These are phyloP conservation scores for Brassica cretica DNA, from an alignment of 345 rosid species.

Conservation along the genomic window DNA sequence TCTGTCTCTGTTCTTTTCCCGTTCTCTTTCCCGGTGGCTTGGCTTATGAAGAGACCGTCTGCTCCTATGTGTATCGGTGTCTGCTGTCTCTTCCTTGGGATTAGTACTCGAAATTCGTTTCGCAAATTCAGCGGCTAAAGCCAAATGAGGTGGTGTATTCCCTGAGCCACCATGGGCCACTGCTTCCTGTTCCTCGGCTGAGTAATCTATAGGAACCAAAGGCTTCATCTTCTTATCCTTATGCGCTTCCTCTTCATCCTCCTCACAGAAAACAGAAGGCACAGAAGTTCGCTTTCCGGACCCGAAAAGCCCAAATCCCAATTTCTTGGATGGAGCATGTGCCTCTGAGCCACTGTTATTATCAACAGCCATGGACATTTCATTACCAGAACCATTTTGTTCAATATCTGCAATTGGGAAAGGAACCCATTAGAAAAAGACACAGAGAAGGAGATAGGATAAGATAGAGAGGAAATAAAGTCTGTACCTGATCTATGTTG, in stretches of 20 bases:
- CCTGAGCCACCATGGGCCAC: constrained; percentile 63
- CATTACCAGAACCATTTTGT: constrained; percentile 63
- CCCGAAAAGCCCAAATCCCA: constrained; percentile 96
- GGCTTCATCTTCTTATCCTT: constrained; percentile 94
- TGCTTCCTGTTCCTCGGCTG: constrained; percentile 87
- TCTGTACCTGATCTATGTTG: constrained; percentile 38
- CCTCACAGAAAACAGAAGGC: constrained; percentile 90
- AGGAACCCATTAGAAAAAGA: constrained; percentile 12
- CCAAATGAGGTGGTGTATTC: constrained; percentile 70
- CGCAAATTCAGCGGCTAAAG: constrained; percentile 93
- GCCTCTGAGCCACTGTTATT: constrained; percentile 51
- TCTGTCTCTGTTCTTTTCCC: constrained; percentile 53
- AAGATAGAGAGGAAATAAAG: neutral
- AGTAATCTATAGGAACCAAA: constrained; percentile 94
- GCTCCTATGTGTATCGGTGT: constrained; percentile 71
- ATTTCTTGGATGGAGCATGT: constrained; percentile 66
- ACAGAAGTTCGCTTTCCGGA: constrained; percentile 88
- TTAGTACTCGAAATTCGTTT: constrained; percentile 74
- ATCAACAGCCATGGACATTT: constrained; percentile 41
- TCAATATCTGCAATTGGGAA: constrained; percentile 49
- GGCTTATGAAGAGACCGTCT: constrained; percentile 71
- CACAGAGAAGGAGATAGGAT: neutral
- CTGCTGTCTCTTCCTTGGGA: constrained; percentile 70
- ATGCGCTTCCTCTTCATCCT: constrained; percentile 86
- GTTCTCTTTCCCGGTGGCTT: constrained; percentile 60